Evolutionary conservation across 192 early-diverging fungal species (phyloP).

Genomic region (Podila verticillata): DNA sequence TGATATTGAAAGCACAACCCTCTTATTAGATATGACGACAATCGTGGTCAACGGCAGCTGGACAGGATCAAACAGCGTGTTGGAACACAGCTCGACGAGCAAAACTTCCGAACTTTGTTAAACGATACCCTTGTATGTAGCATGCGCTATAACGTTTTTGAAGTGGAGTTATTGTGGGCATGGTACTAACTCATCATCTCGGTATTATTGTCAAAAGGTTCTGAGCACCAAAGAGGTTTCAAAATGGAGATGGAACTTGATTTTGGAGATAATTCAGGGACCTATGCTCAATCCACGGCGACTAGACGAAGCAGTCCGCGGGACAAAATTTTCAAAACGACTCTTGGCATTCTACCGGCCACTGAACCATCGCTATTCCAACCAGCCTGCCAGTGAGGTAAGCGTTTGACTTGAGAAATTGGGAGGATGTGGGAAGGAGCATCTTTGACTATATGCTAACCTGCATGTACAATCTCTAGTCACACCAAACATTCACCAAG

Average conservation of each 20-base stretch:
- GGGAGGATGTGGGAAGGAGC: no score
- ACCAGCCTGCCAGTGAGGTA: slow-evolving; percentile 66
- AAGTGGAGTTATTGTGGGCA: not conserved
- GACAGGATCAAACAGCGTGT: slow-evolving; percentile 67
- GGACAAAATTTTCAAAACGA: slow-evolving; percentile 76
- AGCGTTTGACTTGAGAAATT: not conserved
- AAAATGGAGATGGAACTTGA: slow-evolving; percentile 84
- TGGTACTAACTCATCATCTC: not conserved
- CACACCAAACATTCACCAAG: slow-evolving; percentile 59
- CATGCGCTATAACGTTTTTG: not conserved
- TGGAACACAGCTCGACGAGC: slow-evolving; percentile 76
- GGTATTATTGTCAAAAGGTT: slow-evolving; percentile 52
- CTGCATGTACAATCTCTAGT: not conserved
- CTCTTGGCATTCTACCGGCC: slow-evolving; percentile 81
- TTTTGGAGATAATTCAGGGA: slow-evolving; percentile 80
- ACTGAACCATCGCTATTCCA: slow-evolving; percentile 74
- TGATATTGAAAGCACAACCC: not conserved
- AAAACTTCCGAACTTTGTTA: slow-evolving; percentile 71
- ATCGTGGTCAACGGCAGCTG: slow-evolving; percentile 53
- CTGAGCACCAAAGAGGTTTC: slow-evolving; percentile 75
- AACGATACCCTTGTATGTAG: slow-evolving; percentile 71
- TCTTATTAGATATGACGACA: slow-evolving; percentile 20
- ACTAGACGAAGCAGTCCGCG: slow-evolving; percentile 78
- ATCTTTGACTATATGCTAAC: no score
- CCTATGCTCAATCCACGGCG: slow-evolving; percentile 77